These are phyloP conservation scores for Mortierella sp. DNA, from an alignment of 371 early-diverging fungal genomes.

Conservation along the genomic window DNA sequence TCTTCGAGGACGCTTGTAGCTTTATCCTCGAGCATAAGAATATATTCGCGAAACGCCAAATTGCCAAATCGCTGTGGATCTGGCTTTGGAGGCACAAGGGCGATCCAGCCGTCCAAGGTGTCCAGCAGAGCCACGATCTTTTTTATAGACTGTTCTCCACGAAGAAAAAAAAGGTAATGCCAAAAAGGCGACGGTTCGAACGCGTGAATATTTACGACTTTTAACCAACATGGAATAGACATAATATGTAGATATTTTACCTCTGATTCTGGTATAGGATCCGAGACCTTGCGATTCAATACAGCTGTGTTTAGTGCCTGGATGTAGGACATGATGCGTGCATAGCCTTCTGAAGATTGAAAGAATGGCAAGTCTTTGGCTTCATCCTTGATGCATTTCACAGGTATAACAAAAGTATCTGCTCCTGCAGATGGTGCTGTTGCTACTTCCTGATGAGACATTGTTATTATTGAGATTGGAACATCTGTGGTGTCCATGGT, in stretches of 20 bases:
- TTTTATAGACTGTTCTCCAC: slow-evolving; percentile 60
- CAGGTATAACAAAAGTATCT: slow-evolving; percentile 31
- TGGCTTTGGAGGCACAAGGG: slow-evolving; percentile 78
- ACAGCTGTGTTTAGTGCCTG: slow-evolving; percentile 78
- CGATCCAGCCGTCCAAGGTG: slow-evolving; percentile 78
- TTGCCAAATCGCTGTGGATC: slow-evolving; percentile 86
- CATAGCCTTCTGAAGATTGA: slow-evolving; percentile 72
- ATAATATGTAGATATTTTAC: slow-evolving; percentile 42
- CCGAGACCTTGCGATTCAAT: slow-evolving; percentile 67
- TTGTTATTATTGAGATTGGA: background rate
- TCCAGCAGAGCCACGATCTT: slow-evolving; percentile 73
- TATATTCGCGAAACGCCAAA: slow-evolving; percentile 80
- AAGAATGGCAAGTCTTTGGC: slow-evolving; percentile 44
- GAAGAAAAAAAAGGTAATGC: background rate
- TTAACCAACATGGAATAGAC: background rate
- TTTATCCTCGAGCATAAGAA: slow-evolving; percentile 63
- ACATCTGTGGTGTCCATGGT: background rate
- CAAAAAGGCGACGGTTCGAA: background rate
- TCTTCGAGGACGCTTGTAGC: slow-evolving; percentile 50
- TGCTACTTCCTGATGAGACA: slow-evolving; percentile 7
- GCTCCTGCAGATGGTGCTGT: background rate
- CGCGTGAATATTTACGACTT: background rate
- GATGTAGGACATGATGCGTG: slow-evolving; percentile 79
- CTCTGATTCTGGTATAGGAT: slow-evolving; percentile 65
- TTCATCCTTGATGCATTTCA: slow-evolving; percentile 54